A percentile compares a stretch with the other conserved stretches of the same genome.
These are phyloP conservation scores for Seiridium unicorne DNA, from an alignment of 2,329 filamentous ascomycete genomes.

Conservation along the genomic window DNA sequence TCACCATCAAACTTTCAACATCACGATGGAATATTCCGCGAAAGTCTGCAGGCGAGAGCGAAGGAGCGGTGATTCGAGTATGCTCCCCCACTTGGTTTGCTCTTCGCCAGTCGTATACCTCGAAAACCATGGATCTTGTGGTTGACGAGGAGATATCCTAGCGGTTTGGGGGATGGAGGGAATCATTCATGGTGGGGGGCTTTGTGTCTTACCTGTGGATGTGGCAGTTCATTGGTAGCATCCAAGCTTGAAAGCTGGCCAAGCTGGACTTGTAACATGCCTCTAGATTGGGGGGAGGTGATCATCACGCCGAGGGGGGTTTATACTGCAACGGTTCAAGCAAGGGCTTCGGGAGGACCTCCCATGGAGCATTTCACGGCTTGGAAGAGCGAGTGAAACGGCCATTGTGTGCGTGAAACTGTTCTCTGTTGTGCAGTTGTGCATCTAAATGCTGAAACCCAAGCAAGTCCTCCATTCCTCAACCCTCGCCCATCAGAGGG, in stretches of 20 bases:
- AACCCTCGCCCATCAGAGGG: not conserved
- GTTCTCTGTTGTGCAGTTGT: slow-evolving; percentile 34
- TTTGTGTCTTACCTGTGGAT: not conserved
- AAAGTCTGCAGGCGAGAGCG: slow-evolving; percentile 81
- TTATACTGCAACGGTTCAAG: slow-evolving; percentile 8
- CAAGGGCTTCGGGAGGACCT: slow-evolving; percentile 67
- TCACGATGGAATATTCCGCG: slow-evolving; percentile 59
- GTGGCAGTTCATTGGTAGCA: not conserved
- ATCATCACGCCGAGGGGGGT: not conserved
- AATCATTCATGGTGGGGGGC: not conserved
- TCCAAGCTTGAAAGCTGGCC: not conserved
- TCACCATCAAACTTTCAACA: slow-evolving; percentile 75
- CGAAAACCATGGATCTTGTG: slow-evolving; percentile 70
- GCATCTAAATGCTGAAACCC: slow-evolving; percentile 29
- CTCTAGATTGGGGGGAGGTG: not conserved
- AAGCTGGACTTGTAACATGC: not conserved
- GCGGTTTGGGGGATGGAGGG: slow-evolving; percentile 46
- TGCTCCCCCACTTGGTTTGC: slow-evolving; percentile 46
- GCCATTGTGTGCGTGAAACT: slow-evolving; percentile 63
- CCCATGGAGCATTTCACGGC: slow-evolving; percentile 74
- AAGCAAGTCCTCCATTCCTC: slow-evolving; percentile 2
- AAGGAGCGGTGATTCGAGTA: slow-evolving; percentile 49
- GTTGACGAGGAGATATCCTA: slow-evolving; percentile 87
- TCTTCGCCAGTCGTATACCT: slow-evolving; percentile 97
- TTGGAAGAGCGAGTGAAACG: slow-evolving; percentile 59